Evolutionary conservation across 192 early-diverging fungal species (phyloP), one percentile per base, ranked within the genome.

Genomic region (Linnemannia zychae): DNA sequence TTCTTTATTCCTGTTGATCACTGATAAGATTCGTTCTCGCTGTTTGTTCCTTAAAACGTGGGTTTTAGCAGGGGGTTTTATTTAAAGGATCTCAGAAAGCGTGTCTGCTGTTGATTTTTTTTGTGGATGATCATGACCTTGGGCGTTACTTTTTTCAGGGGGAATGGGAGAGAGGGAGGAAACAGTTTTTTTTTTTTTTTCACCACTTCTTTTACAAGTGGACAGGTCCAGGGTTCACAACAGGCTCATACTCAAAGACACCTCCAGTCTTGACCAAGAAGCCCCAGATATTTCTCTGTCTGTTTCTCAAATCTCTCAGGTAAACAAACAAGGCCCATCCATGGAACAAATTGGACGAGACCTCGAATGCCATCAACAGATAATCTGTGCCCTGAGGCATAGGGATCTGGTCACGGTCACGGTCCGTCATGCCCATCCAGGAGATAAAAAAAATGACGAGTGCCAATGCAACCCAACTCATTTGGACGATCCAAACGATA

Each of bases 261-360:
- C 72, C 72, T 36, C 36, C 71, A 37, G 36, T 53, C 34, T n/a
- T 74, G 16, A 74, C 72, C 15, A 74, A 34, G 28, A 36, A 34
- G 12, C 72, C 72, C 72, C 52, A 74, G 33, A 38, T 52, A 40
- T 74, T 57, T 12, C 72, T 49, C 72, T 57, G 72, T 20, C 47
- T 24, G n/a, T 34, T 17, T 5, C 3, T 52, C 72, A 74, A 34
- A 17, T 74, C 72, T 34, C 72, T 74, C 72, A 74, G 60, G 22
- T 53, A 74, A 52, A 74, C 49, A 40, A 74, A 38, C 33, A 74
- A 22, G 7, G 72, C 50, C 72, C 72, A 74, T 18, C 72, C 72
- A 57, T 74, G 13, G 50, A 74, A 74, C 49, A 74, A 38, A 3
- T 50, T 36, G 36, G 9, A 38, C 33, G 34, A 33, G 60, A n/a